These are phyloP conservation scores for Epichloe coenophiala DNA, from an alignment of 2,329 filamentous ascomycete species.

Conservation along the genomic window DNA sequence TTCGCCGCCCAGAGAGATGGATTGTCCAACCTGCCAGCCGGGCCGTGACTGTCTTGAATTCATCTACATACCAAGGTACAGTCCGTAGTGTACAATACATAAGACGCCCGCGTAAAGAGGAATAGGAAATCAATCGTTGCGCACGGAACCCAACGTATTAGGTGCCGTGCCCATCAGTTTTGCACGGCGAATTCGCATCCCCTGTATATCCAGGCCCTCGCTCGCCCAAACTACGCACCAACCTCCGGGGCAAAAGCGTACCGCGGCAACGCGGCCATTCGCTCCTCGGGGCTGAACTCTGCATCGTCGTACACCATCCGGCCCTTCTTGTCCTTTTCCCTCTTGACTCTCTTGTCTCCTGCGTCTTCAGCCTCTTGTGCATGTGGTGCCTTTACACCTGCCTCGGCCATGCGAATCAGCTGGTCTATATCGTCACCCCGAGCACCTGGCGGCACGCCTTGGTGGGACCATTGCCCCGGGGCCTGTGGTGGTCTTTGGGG, in stretches of 20 bases:
- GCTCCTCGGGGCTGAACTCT: conserved; percentile 74
- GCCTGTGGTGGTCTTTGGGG: conserved; percentile 29
- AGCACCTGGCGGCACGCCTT: conserved; percentile 8
- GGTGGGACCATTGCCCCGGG: conserved; percentile 12
- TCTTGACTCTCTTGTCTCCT: conserved; percentile 52
- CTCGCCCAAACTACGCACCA: neutral
- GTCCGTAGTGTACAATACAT: neutral
- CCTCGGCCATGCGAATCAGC: conserved; percentile 51
- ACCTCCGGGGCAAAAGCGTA: conserved; percentile 45
- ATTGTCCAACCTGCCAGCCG: neutral
- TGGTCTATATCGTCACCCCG: conserved; percentile 50
- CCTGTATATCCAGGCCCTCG: neutral
- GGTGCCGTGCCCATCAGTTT: too few species aligned
- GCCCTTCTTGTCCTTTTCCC: conserved; percentile 51
- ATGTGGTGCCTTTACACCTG: conserved; percentile 37
- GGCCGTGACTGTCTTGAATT: neutral
- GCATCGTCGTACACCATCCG: conserved; percentile 74
- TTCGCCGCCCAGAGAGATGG: too few species aligned
- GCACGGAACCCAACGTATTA: too few species aligned
- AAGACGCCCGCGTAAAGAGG: neutral
- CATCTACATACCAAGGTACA: neutral
- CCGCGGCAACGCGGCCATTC: conserved; percentile 64
- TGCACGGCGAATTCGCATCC: too few species aligned
- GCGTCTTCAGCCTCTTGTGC: conserved; percentile 27
- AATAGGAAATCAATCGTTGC: neutral